A percentile compares a stretch with the other conserved stretches of the same genome.
phyloP scores from a whole-genome alignment of 306 rosid species.

The barrel medic (Medicago truncatula) region DNA sequence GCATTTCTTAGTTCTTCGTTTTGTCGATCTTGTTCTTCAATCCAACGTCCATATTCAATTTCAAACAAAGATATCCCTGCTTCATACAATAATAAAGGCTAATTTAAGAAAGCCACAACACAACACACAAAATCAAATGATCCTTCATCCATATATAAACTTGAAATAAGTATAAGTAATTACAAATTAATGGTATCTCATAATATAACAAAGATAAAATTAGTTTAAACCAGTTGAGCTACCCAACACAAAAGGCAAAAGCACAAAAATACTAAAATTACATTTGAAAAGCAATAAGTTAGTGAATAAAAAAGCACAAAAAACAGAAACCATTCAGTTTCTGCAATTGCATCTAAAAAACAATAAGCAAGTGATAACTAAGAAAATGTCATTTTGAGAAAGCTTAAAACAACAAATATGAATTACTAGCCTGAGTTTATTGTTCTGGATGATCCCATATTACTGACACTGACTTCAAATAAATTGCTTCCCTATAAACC shows the following conservation, averaged over 20 bases:
- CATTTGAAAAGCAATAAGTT: too few species aligned
- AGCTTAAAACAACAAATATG: constrained; percentile 6
- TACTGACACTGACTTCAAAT: constrained; percentile 51
- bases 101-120: not conserved
- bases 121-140: constrained; percentile 11
- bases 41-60: constrained; percentile 41
- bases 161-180: too few species aligned
- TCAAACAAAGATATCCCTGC: constrained; percentile 80
- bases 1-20: constrained; percentile 72
- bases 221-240: too few species aligned
- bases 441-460: constrained; percentile 56
- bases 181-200: too few species aligned
- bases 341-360: too few species aligned
- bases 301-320: too few species aligned
- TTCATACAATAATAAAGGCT: constrained; percentile 31
- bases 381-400: not conserved
- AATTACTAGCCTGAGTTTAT: constrained; percentile 65
- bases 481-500: constrained; percentile 48
- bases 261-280: too few species aligned
- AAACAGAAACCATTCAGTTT: not conserved
- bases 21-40: constrained; percentile 68
- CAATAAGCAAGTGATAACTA: not conserved
- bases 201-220: too few species aligned
- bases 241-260: too few species aligned
- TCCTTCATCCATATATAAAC: too few species aligned